These are phyloP conservation scores for Sporothrix luriei DNA, from an alignment of 2,329 filamentous ascomycete genomes.

Conservation along the genomic window DNA sequence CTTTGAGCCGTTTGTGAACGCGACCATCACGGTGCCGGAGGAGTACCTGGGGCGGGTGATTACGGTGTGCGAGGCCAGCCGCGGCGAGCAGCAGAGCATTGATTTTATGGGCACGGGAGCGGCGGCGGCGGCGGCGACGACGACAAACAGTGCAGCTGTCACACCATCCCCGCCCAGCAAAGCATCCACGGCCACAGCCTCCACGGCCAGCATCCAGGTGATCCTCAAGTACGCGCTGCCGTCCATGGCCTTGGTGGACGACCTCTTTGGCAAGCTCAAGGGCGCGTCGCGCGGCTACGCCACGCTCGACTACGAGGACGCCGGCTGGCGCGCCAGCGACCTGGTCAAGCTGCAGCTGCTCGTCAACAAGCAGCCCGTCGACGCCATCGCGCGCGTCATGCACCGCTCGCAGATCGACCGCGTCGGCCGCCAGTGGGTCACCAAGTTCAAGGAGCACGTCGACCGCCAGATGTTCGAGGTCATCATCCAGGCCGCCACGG, in stretches of 20 bases:
- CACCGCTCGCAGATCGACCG: slow-evolving; percentile 80
- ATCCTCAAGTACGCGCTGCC: slow-evolving; percentile 93
- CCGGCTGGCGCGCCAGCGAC: slow-evolving; percentile 77
- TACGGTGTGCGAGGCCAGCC: slow-evolving; percentile 87
- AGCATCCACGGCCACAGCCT: not conserved
- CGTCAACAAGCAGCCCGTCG: slow-evolving; percentile 90
- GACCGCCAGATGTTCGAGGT: slow-evolving; percentile 94
- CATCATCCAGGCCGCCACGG: slow-evolving; percentile 82
- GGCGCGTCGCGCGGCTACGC: slow-evolving; percentile 86
- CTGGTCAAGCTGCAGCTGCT: slow-evolving; percentile 89
- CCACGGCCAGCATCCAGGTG: slow-evolving; percentile 83
- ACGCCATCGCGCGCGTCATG: slow-evolving; percentile 89
- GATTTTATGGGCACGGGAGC: slow-evolving; percentile 68
- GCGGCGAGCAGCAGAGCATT: slow-evolving; percentile 82
- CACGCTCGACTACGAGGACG: slow-evolving; percentile 94
- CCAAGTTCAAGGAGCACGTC: slow-evolving; percentile 95
- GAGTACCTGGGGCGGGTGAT: slow-evolving; percentile 94
- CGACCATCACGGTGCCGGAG: slow-evolving; percentile 87
- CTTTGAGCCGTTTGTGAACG: slow-evolving; percentile 68
- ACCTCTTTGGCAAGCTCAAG: slow-evolving; percentile 96
- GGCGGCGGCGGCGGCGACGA: too few species aligned
- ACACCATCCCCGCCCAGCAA: too few species aligned
- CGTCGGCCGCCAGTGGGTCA: slow-evolving; percentile 84
- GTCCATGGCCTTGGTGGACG: slow-evolving; percentile 86
- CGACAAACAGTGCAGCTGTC: slow-evolving; percentile 39